These are phyloP conservation scores for Phytophthora aleatoria DNA, from an alignment of 352 stramenopile species.

Conservation along the genomic window DNA sequence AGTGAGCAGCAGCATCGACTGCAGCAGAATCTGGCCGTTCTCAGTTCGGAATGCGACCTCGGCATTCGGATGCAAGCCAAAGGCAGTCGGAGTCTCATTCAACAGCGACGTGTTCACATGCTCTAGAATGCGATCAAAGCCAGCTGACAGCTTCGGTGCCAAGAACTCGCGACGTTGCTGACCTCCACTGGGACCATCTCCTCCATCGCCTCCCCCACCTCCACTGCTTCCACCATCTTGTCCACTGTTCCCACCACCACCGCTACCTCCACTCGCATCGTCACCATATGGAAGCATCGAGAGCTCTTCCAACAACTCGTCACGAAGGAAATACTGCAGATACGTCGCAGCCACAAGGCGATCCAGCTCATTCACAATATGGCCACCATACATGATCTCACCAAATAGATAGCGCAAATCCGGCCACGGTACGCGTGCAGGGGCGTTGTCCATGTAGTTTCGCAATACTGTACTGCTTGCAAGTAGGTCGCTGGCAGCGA, in stretches of 20 bases:
- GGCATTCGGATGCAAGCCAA: conserved; percentile 93
- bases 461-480: conserved; percentile 82
- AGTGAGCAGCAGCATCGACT: conserved; percentile 79
- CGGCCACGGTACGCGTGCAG: conserved; percentile 87
- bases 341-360: conserved; percentile 85
- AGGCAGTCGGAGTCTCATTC: conserved; percentile 86
- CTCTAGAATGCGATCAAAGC: conserved; percentile 86
- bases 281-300: conserved; percentile 89
- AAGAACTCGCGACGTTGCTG: conserved; percentile 65
- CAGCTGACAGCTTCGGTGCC: conserved; percentile 68
- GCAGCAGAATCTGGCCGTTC: conserved; percentile 75
- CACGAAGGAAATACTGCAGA: conserved; percentile 86
- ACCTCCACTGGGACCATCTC: conserved; percentile 27
- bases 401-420: conserved; percentile 90
- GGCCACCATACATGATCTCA: conserved; percentile 90
- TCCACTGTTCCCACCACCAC: conserved; percentile 26
- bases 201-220: conserved; percentile 19
- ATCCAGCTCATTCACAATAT: conserved; percentile 88
- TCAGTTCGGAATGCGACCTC: conserved; percentile 93
- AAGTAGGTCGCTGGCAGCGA: conserved; percentile 85
- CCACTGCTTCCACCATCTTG: conserved; percentile 33
- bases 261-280: conserved; percentile 35
- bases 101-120: conserved; percentile 87
- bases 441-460: conserved; percentile 94
- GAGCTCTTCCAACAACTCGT: conserved; percentile 91